Base-by-base conservation (phyloP, 2,329 filamentous ascomycete genomes). In the Scedosporium dehoogii region DNA sequence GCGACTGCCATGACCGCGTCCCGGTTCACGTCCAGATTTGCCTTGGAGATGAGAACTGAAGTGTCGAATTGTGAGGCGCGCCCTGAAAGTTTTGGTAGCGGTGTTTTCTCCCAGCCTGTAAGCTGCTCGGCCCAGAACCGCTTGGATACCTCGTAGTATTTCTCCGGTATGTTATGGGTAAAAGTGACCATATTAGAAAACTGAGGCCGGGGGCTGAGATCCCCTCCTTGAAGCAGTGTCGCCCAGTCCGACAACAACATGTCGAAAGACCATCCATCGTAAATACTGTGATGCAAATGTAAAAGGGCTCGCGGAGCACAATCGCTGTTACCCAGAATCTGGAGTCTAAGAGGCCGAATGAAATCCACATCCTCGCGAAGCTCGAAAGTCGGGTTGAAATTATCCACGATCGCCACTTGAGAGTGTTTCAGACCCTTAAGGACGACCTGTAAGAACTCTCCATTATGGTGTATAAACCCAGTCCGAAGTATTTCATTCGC, bases 231-330 rank as follows among this genome's bases (percentile, higher is more conserved):
- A 0, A 89, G 68, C 1, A 88, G 66, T 0, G 68, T 69, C 3
- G 81, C 78, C 4, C 96, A 74, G 70, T 96, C 91, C 27, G 81
- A 75, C 14, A 90, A 68, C 0, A 96, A 73, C 33, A 93, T 77
- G 60, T 96, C 89, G 69, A 92, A 81, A 0, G 91, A 92, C 92
- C 92, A 97, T n/a, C 92, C 92, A 72, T 97, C 92, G 69, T 96
- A 97, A 1, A 96, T 72, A 0, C 90, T 86, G 73, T 97, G 92
- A 70, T 96, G 92, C 0, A 96, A 77, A 12, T 87, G 79, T 55
- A 90, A 61, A 10, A 83, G 73, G 64, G 71, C 71, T 3, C 75
- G 67, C 38, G 70, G 68, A 2, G 70, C 62, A 58, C 65, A 62
- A 4, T 69, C 59, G 18, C 66, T 18, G 6, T 60, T 38, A 12